Evolutionary conservation across 306 rosid genomes (phyloP).

Genomic region (Vigna unguiculata): DNA sequence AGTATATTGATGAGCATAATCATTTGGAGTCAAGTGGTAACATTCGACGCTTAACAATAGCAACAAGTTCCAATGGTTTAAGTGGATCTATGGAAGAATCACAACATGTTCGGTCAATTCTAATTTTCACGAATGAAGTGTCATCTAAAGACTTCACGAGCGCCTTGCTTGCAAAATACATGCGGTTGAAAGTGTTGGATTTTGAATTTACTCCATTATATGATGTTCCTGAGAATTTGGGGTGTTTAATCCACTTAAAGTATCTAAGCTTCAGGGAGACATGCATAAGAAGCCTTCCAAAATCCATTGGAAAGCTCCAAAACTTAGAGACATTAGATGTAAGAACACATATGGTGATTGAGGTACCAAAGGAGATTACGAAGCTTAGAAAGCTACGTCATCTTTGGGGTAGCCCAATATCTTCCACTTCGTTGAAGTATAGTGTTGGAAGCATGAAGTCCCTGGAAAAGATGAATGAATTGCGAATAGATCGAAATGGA

Average conservation of each 20-base stretch:
- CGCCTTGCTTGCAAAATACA: neutral
- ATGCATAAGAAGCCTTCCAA: neutral
- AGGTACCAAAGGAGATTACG: neutral
- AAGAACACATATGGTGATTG: neutral
- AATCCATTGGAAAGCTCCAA: neutral
- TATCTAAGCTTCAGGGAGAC: neutral
- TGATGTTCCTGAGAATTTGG: neutral
- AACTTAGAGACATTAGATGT: slow-evolving; percentile 23
- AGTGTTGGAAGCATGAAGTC: neutral
- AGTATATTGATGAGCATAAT: neutral
- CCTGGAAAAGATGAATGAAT: neutral
- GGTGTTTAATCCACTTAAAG: neutral
- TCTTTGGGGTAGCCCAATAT: neutral
- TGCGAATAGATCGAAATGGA: no score
- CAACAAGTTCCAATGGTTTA: no score
- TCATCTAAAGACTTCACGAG: neutral
- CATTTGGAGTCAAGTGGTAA: no score
- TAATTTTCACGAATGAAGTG: neutral
- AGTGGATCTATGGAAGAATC: neutral
- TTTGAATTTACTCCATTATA: fast-evolving
- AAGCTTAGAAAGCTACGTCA: slow-evolving; percentile 25
- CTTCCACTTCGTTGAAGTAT: neutral
- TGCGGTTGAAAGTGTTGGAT: neutral
- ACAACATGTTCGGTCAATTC: neutral
- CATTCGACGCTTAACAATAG: no score